phyloP scores from a whole-genome alignment of 352 stramenopile genomes.

The Pythium dissimile region DNA sequence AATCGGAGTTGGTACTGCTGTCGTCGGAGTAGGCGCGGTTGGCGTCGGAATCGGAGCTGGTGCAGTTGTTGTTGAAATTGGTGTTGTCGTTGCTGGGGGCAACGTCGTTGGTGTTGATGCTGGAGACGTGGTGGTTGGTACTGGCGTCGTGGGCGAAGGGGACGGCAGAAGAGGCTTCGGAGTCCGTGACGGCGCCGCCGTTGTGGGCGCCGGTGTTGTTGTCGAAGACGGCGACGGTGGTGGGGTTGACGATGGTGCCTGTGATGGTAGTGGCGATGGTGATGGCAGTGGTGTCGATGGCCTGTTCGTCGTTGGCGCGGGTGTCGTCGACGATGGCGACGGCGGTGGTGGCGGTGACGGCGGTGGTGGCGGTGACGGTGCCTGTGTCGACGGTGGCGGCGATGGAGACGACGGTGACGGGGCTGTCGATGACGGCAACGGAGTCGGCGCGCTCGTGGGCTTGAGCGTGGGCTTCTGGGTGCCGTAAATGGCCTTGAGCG shows the following conservation, averaged over 20 bases:
- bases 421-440: neutral
- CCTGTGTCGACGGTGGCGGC: neutral
- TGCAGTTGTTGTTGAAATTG: neutral
- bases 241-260: neutral
- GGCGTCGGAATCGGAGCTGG: neutral
- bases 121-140: too few relatives aligned
- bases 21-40: neutral
- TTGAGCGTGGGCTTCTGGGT: slow-evolving; percentile 6
- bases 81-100: neutral
- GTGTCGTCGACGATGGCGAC: neutral
- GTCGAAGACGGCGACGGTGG: too few relatives aligned
- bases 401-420: neutral
- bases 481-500: slow-evolving; percentile 61
- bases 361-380: neutral
- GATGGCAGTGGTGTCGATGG: neutral
- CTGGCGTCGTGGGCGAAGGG: neutral
- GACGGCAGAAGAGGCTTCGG: neutral
- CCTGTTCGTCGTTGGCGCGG: neutral
- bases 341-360: neutral
- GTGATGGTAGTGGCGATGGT: neutral
- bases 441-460: neutral
- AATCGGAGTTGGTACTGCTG: neutral
- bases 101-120: neutral
- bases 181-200: neutral
- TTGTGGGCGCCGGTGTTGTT: neutral